Base-by-base conservation (phyloP, 805 yeast genomes). In the Ogataea parapolymorpha region DNA sequence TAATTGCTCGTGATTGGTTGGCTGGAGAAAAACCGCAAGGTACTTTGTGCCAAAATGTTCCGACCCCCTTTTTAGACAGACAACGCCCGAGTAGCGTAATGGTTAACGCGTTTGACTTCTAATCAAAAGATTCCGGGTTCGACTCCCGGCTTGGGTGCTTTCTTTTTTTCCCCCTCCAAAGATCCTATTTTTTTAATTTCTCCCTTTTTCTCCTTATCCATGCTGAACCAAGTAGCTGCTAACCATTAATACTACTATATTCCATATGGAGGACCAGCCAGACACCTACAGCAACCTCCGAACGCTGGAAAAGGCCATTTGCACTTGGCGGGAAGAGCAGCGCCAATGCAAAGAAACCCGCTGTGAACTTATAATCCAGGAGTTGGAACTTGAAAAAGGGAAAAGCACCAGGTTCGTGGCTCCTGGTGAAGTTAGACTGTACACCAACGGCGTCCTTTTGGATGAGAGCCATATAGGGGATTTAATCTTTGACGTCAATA, bases 31-130 rank as follows among this genome's bases (percentile, higher is more conserved):
- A 18, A 7, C n/a, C 9, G 24, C 33, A 31, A 16, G 12, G 3
- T 18, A n/a, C 9, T 18, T 31, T 23, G 36, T 22, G 28, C 8
- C 12, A 17, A 35, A n/a, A n/a, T 16, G 20, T 24, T 28, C n/a
- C 20, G n/a, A 12, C 13, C 13, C 26, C 18, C 15, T 13, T 22
- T 26, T 12, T n/a, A 16, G 9, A 9, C 16, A 17, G 28, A 11
- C n/a, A 27, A 26, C 41, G 76, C 75, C 74, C 68, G 75, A 66
- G 78, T 74, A 72, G 79, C 79, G 78, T 72, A 74, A 74, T 74
- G 79, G 79, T 74, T 73, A 74, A 72, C 79, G 79, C 79, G 76
- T 74, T 74, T 74, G 78, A 74, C 78, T 74, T 74, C 79, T 74
- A 73, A 74, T 74, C 79, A 74, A 73, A 72, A 72, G 79, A 74